Evolutionary conservation across 805 yeast species (phyloP).

Genomic region (Kluyveromyces lactis): DNA sequence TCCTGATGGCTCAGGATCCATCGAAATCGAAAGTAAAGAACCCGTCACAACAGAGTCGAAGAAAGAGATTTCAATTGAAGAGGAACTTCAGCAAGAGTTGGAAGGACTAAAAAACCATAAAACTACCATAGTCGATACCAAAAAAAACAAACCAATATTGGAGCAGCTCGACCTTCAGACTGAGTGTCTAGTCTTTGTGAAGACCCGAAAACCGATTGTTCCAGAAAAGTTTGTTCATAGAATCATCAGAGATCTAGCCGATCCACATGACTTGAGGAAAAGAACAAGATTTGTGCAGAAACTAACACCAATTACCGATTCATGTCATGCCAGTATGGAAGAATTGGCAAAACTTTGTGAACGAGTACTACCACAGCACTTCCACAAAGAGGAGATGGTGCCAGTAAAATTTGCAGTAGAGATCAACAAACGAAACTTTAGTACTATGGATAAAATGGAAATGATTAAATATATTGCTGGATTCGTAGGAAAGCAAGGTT

Average conservation of each 20-base stretch:
- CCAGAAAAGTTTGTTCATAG: slow-evolving; percentile 65
- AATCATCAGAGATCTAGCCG: slow-evolving; percentile 53
- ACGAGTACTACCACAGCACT: slow-evolving; percentile 57
- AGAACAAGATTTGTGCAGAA: slow-evolving; percentile 69
- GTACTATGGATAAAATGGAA: slow-evolving; percentile 59
- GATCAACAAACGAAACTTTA: slow-evolving; percentile 71
- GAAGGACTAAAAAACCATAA: slow-evolving; percentile 42
- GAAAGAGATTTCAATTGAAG: slow-evolving; percentile 58
- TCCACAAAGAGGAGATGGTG: slow-evolving; percentile 39
- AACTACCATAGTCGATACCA: slow-evolving; percentile 27
- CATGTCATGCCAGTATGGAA: slow-evolving; percentile 63
- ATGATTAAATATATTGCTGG: slow-evolving; percentile 67
- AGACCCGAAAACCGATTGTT: slow-evolving; percentile 67
- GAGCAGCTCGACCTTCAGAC: slow-evolving; percentile 59
- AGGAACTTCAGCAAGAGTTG: slow-evolving; percentile 64
- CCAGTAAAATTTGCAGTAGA: slow-evolving; percentile 66
- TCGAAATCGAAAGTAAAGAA: slow-evolving; percentile 15
- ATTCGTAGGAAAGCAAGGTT: slow-evolving; percentile 51
- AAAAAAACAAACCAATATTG: slow-evolving; percentile 39
- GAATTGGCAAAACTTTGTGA: slow-evolving; percentile 56
- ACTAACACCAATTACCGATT: slow-evolving; percentile 67
- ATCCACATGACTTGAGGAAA: slow-evolving; percentile 36
- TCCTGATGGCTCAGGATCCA: slow-evolving; percentile 10
- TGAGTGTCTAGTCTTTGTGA: slow-evolving; percentile 80
- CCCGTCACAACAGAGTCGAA: slow-evolving; percentile 30